Evolutionary conservation across 179 eudicot species (phyloP), one percentile per base, ranked within the genome.

Genomic region (Monotropa hypopitys): DNA sequence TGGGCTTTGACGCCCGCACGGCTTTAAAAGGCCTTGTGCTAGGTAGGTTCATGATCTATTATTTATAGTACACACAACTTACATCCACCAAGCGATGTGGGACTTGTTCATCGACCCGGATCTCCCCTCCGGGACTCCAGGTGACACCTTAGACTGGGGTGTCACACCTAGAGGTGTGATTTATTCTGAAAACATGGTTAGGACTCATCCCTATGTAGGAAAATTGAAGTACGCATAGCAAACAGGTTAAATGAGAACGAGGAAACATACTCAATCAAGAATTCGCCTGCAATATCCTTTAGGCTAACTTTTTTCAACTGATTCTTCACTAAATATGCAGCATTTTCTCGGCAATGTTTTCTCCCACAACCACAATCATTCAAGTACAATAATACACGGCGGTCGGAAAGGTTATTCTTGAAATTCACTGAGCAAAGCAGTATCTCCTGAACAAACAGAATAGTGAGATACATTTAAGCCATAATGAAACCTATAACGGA

Each of bases 341-440:
- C 96, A 78, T 87, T 87, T 85, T 96, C 98, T 73, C 81, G 86
- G 68, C 99, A 96, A 63, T 89, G 83, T 67, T 82, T 88, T 80
- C 89, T 84, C 79, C 97, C 94, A 84, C 99, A 96, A 54, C 79
- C 87, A 83, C 99, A 96, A 70, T 87, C 89, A 76, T 88, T 91
- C 73, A 96, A 83, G 63, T 90, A 93, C 35, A 96, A 76, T 16
- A 90, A 85, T 11, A 96, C 96, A 32, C 91, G 89, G 7, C 99
- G 89, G 74, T 93, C 98, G 80, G 81, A 80, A 61, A 81, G 33
- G 75, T 85, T 92, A 84, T 90, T 93, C 85, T 84, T 91, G 87
- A 93, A 95, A 76, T 84, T 91, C 4, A 83, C 92, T 47, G 87
- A 82, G 84, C 96, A 96, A 79, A 90, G 93, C 81, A 96, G 84